These are phyloP conservation scores for Medicago arabica DNA, from an alignment of 306 rosid species.

Conservation along the genomic window DNA sequence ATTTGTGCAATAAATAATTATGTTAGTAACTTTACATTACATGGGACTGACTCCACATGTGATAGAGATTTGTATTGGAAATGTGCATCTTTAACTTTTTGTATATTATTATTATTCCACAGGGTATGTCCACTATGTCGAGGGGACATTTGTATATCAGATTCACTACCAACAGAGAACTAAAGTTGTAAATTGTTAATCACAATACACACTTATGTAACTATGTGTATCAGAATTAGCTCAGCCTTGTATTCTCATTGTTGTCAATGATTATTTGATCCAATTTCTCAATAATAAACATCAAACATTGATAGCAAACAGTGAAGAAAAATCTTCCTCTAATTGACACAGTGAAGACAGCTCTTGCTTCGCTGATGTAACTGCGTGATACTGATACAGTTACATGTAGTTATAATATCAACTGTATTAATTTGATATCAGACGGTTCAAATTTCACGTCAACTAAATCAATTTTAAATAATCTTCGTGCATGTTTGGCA, in stretches of 20 bases:
- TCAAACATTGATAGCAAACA: conserved; percentile 37
- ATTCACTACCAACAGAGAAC: conserved; percentile 54
- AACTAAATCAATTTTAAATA: too few relatives aligned
- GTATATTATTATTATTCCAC: conserved; percentile 40
- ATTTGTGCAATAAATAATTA: conserved; percentile 21
- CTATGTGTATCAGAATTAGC: conserved; percentile 44
- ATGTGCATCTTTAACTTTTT: conserved; percentile 32
- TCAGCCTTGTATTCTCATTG: conserved; percentile 44
- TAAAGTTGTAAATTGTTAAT: conserved; percentile 44
- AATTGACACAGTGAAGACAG: neutral
- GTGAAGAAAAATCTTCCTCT: neutral
- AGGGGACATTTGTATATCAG: conserved; percentile 82
- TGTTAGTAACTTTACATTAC: conserved; percentile 24
- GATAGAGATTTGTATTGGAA: conserved; percentile 22
- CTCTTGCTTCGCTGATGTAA: neutral
- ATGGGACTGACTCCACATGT: conserved; percentile 5
- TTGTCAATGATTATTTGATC: conserved; percentile 46
- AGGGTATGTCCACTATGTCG: conserved; percentile 99
- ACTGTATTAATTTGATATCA: too few relatives aligned
- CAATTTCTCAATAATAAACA: conserved; percentile 42
- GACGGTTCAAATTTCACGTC: too few relatives aligned
- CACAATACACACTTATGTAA: conserved; percentile 35
- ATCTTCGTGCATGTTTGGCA: neutral
- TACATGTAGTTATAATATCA: neutral
- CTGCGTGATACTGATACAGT: too few relatives aligned